phyloP scores from a whole-genome alignment of 306 rosid species.

The Quercus parvula region DNA sequence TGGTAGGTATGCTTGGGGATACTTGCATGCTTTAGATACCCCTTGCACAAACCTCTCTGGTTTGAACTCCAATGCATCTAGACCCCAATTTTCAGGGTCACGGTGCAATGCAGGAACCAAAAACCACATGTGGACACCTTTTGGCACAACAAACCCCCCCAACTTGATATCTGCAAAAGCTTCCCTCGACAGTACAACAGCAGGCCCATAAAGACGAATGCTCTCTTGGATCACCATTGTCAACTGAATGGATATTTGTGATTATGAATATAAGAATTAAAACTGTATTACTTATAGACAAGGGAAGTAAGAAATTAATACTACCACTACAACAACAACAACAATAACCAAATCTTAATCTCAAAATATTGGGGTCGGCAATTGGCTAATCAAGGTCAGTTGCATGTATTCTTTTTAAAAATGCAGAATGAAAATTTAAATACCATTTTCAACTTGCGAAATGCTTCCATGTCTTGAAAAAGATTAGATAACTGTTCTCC shows the following conservation, averaged over 20 bases:
- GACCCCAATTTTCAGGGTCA: constrained; percentile 33
- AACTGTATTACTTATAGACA: neutral
- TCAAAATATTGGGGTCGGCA: too few species aligned
- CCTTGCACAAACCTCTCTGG: constrained; percentile 34
- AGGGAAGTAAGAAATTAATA: too few species aligned
- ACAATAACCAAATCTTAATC: too few species aligned
- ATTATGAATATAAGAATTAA: too few species aligned
- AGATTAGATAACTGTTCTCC: neutral
- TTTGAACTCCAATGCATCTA: constrained; percentile 23
- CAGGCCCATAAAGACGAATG: constrained; percentile 31
- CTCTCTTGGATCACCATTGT: constrained; percentile 47
- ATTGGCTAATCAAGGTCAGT: too few species aligned
- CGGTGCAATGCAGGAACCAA: constrained; percentile 22
- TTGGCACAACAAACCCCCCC: constrained; percentile 27
- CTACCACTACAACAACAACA: too few species aligned
- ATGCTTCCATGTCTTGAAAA: constrained; percentile 16
- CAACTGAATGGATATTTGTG: constrained; percentile 1
- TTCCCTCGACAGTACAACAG: constrained; percentile 17
- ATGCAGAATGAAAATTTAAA: too few species aligned
- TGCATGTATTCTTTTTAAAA: too few species aligned
- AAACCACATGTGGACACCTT: constrained; percentile 29
- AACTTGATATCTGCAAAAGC: constrained; percentile 24
- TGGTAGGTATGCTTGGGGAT: constrained; percentile 37
- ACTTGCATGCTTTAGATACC: constrained; percentile 30
- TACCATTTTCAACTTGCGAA: constrained; percentile 23